Conservation (phyloP, 2,329 filamentous ascomycete species). For the Harringtonia lauricola region DNA sequence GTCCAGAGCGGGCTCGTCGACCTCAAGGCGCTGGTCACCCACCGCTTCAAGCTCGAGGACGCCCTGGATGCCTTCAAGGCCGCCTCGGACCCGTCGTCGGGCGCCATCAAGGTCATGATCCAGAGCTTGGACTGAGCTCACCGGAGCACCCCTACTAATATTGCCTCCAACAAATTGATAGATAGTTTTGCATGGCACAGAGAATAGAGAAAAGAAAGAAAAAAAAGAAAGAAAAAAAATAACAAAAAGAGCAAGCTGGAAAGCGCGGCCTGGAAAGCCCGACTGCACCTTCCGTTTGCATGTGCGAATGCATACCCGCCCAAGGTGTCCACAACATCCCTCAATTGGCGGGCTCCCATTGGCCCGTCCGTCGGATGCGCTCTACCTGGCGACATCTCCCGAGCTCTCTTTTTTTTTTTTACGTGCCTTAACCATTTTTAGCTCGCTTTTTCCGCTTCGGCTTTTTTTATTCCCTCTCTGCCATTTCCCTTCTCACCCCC, state of each 20-base stretch:
- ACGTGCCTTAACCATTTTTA: constrained; percentile 2
- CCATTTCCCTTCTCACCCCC: not conserved
- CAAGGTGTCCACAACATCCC: constrained; percentile 8
- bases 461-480: not conserved
- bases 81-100: constrained; percentile 76
- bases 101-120: constrained; percentile 97
- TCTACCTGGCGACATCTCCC: constrained; percentile 20
- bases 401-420: constrained; percentile 19
- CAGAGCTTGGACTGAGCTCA: constrained; percentile 48
- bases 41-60: constrained; percentile 77
- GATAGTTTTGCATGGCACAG: too few species aligned
- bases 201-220: not conserved
- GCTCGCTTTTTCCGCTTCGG: not conserved
- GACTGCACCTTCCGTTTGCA: not conserved
- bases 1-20: constrained; percentile 77
- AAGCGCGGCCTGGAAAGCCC: too few species aligned
- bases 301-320: too few species aligned
- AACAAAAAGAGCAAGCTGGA: too few species aligned
- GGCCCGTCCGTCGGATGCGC: constrained; percentile 11
- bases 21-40: constrained; percentile 73
- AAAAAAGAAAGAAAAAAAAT: not conserved
- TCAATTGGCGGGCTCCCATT: constrained; percentile 12
- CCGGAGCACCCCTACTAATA: too few species aligned
- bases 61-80: constrained; percentile 84
- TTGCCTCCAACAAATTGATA: too few species aligned